These are phyloP conservation scores for Venturia carpophila DNA, from an alignment of 2,329 filamentous ascomycete genomes.

Conservation along the genomic window DNA sequence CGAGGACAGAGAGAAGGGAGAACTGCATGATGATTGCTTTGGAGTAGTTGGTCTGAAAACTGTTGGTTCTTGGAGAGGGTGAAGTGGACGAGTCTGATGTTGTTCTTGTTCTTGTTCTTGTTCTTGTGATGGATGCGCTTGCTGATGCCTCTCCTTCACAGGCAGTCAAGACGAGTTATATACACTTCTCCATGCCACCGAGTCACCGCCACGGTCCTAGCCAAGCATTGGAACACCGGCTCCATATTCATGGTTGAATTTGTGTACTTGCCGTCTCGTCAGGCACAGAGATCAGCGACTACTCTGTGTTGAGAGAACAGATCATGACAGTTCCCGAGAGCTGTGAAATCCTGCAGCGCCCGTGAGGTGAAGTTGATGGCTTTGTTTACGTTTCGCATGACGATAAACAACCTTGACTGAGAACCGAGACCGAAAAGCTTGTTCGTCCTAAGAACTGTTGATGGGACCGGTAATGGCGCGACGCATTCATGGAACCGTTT, in stretches of 20 bases:
- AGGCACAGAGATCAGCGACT: background rate
- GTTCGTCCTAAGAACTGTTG: background rate
- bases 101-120: background rate
- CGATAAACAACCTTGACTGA: background rate
- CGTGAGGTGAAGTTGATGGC: background rate
- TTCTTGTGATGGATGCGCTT: background rate
- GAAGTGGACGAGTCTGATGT: background rate
- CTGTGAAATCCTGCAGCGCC: constrained; percentile 6
- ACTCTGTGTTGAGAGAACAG: background rate
- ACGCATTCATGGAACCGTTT: background rate
- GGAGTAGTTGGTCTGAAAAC: background rate
- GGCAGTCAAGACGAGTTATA: background rate
- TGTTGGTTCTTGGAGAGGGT: background rate
- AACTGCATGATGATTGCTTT: constrained; percentile 2
- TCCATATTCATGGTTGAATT: background rate
- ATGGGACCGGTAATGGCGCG: background rate
- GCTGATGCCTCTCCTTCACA: background rate
- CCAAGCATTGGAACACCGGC: background rate
- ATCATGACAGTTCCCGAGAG: background rate
- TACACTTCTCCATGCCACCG: background rate
- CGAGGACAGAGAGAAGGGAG: background rate
- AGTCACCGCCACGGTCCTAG: background rate
- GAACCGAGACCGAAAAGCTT: background rate
- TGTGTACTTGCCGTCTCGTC: background rate
- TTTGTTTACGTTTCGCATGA: constrained; percentile 11